Percentiles rank a stretch among this genome's conserved stretches.
Conservation (phyloP, 805 yeast species). For the Barnettozyma populi region DNA sequence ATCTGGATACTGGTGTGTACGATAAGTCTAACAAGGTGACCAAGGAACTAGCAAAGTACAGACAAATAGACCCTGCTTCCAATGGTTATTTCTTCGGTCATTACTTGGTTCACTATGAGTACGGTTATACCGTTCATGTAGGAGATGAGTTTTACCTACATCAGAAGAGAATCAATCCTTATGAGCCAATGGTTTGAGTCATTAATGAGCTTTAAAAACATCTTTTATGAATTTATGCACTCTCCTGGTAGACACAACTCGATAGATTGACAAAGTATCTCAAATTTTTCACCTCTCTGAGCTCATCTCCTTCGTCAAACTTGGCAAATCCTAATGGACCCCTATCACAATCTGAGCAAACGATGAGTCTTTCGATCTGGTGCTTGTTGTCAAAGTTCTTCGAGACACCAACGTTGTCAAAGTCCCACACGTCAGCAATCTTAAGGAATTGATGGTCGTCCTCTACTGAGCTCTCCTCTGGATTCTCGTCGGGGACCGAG, state of each 20-base stretch:
- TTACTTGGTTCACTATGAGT: conserved; percentile 17
- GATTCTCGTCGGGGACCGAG: not conserved
- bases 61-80: conserved; percentile 16
- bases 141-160: conserved; percentile 16
- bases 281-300: conserved; percentile 34
- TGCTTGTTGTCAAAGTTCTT: conserved; percentile 20
- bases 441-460: conserved; percentile 30
- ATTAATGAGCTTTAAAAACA: not conserved
- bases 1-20: conserved; percentile 13
- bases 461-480: conserved; percentile 3
- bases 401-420: conserved; percentile 76
- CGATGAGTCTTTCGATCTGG: conserved; percentile 45
- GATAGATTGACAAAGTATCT: conserved; percentile 40
- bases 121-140: conserved; percentile 15
- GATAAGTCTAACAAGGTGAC: conserved; percentile 16
- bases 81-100: conserved; percentile 15
- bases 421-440: conserved; percentile 66
- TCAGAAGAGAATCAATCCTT: conserved; percentile 10
- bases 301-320: conserved; percentile 19
- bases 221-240: not conserved
- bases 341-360: conserved; percentile 72
- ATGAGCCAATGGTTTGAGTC: not conserved
- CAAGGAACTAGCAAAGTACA: conserved; percentile 12
- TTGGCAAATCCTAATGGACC: conserved; percentile 76
- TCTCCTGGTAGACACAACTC: conserved; percentile 37